Conservation (phyloP, 768 basidiomycete species). For the Leccinum ochraceum region DNA sequence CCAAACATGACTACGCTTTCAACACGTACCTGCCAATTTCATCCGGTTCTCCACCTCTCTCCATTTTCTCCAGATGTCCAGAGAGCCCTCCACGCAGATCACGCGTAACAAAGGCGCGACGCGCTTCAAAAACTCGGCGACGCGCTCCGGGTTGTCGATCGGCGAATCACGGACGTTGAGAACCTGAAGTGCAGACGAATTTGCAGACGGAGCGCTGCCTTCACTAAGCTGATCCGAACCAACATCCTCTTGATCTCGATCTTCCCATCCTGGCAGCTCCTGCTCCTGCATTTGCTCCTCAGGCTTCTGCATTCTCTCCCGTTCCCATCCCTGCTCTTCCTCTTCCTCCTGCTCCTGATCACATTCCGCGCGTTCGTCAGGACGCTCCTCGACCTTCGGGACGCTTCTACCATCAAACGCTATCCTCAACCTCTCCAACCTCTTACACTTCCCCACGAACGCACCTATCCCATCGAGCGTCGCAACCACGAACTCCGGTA, state of each 20-base stretch:
- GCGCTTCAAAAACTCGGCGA: slow-evolving; percentile 27
- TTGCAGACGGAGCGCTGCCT: background rate
- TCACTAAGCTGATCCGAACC: background rate
- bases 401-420: slow-evolving; percentile 28
- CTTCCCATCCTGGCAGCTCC: background rate
- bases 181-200: slow-evolving; percentile 17
- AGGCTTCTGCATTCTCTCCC: background rate
- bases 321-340: background rate
- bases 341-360: background rate
- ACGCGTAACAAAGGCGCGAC: slow-evolving; percentile 27
- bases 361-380: background rate
- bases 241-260: background rate
- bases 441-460: slow-evolving; percentile 20
- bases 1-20: background rate
- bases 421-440: slow-evolving; percentile 19
- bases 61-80: slow-evolving; percentile 34
- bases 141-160: slow-evolving; percentile 25
- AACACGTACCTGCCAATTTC: slow-evolving; percentile 10
- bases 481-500: slow-evolving; percentile 14
- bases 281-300: background rate
- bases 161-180: slow-evolving; percentile 32
- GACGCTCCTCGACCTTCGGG: background rate
- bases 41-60: slow-evolving; percentile 28
- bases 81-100: slow-evolving; percentile 27
- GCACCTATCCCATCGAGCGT: slow-evolving; percentile 27